phyloP scores from a whole-genome alignment of 768 basidiomycete species.

The Podaxis sp. region DNA sequence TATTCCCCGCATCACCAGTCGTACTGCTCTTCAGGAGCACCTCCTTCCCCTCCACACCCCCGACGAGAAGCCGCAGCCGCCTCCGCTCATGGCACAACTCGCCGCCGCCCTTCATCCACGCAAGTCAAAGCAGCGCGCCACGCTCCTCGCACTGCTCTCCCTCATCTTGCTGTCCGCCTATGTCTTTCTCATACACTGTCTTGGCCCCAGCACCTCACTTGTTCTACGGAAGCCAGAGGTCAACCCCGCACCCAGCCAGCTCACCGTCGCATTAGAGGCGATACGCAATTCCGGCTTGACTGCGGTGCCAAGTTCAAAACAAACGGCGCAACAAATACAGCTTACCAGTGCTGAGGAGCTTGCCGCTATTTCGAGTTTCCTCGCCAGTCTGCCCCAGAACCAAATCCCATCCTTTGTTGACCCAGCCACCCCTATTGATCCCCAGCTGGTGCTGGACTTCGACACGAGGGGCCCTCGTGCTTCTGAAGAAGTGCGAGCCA shows the following conservation, averaged over 20 bases:
- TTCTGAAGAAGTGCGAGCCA: conserved; percentile 52
- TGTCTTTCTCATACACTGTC: conserved; percentile 50
- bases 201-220: conserved; percentile 39
- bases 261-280: conserved; percentile 33
- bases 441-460: conserved; percentile 81
- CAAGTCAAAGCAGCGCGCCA: conserved; percentile 53
- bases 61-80: conserved; percentile 16
- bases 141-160: conserved; percentile 52
- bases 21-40: conserved; percentile 33
- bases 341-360: conserved; percentile 64
- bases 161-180: conserved; percentile 54
- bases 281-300: conserved; percentile 35
- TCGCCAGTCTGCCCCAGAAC: conserved; percentile 74
- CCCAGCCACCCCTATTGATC: conserved; percentile 66
- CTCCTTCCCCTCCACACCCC: conserved; percentile 24
- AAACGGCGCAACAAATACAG: conserved; percentile 29
- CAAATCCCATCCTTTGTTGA: conserved; percentile 67
- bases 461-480: conserved; percentile 70
- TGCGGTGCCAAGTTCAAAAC: conserved; percentile 16
- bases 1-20: conserved; percentile 27
- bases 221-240: conserved; percentile 30
- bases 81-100: conserved; percentile 26
- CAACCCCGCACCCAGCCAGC: conserved; percentile 30
- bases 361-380: conserved; percentile 71
- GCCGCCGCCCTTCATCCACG: conserved; percentile 37